phyloP scores from a whole-genome alignment of 2,329 filamentous ascomycete species.

The Scopulariopsis brevicaulis region DNA sequence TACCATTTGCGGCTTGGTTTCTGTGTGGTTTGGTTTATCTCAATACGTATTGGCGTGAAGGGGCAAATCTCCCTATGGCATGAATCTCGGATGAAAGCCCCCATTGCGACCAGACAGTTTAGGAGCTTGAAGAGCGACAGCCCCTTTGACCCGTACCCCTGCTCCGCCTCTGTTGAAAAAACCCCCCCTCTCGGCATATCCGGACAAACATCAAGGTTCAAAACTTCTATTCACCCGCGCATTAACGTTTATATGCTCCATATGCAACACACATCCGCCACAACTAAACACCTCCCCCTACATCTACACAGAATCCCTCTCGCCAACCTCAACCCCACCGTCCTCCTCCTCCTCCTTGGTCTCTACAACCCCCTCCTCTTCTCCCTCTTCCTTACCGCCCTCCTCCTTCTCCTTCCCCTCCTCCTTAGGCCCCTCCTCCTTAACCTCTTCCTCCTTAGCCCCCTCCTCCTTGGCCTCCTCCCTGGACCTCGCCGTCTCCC shows the following conservation, averaged over 20 bases:
- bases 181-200: background rate
- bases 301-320: background rate
- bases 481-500: constrained; percentile 40
- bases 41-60: too few species aligned
- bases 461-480: constrained; percentile 2
- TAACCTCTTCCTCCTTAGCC: background rate
- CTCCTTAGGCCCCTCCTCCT: background rate
- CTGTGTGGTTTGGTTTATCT: too few species aligned
- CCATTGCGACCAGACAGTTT: too few species aligned
- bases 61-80: too few species aligned
- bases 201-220: background rate
- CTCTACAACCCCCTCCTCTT: background rate
- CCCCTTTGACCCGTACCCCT: too few species aligned
- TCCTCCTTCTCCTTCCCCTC: background rate
- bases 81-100: too few species aligned
- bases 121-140: too few species aligned
- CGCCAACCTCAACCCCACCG: too few species aligned
- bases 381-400: background rate
- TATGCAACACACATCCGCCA: background rate
- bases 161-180: too few species aligned
- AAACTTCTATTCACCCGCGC: background rate
- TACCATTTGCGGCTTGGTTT: too few species aligned
- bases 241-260: background rate
- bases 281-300: background rate
- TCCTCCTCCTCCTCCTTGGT: too few species aligned